Base-by-base conservation (phyloP, 805 yeast species). In the Yarrowia keelungensis region DNA sequence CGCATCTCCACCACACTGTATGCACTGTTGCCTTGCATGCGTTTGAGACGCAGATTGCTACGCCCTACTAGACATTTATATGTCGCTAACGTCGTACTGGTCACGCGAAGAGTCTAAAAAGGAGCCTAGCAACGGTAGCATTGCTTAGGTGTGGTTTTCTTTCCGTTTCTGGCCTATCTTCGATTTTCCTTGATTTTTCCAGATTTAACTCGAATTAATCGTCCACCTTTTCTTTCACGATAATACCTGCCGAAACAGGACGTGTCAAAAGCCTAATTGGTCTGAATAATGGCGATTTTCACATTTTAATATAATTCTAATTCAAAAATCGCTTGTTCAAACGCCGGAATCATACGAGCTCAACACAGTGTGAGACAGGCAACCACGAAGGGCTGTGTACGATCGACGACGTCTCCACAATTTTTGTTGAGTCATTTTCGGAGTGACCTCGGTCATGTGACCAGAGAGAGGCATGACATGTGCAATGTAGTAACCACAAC, bases 331-430 rank as follows among this genome's bases (percentile, higher is more conserved):
- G 39, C 39, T 26, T 26, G 32, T 26, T 46, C 50, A 46, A 46
- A 46, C 35, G 32, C 50, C 50, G 50, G 22, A 12, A 45, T 42
- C 47, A 45, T 45, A 45, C 47, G 47, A 45, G 46, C 46, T 10
- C 47, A 43, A 43, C 22, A 43, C 47, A 16, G 26, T 2, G 47
- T 43, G 47, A 43, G 22, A 16, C 26, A 43, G 32, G 32, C 32
- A 26, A 26, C 32, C 32, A 26, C 47, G 47, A 43, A 43, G 47
- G 47, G 47, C 47, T 16, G 47, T 43, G 47, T 42, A 3, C 9
- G 50, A 46, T 19, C 32, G 15, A 5, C 50, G 7, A 4, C 5
- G 32, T 42, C 46, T n/a, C 46, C 46, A 42, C 46, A n/a, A 11
- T 42, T 5, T 15, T 2, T 16, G 9, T 7, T 42, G 45, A 42